Evolutionary conservation across 139 green algal genomes (phyloP).

Genomic region (Tetraselmis striata): DNA sequence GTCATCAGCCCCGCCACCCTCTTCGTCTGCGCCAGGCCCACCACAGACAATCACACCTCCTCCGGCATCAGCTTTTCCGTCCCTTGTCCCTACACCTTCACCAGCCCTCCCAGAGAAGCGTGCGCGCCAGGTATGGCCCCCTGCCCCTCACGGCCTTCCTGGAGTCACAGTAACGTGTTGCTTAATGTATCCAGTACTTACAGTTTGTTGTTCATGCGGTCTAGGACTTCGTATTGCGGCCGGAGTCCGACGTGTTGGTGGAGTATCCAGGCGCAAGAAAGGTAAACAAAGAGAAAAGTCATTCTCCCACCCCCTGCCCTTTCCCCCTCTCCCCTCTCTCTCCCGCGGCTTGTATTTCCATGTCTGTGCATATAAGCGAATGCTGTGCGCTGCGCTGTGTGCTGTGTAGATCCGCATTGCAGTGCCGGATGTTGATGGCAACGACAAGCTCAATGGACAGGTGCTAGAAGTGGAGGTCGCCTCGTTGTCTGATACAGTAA

Average conservation of each 20-base stretch:
- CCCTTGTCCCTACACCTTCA: not conserved
- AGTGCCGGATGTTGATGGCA: slow-evolving; percentile 58
- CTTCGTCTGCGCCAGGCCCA: not conserved
- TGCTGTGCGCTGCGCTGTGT: no score
- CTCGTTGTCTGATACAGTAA: slow-evolving; percentile 34
- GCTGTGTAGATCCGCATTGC: slow-evolving; percentile 22
- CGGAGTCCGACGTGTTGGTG: not conserved
- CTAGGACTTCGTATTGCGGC: not conserved
- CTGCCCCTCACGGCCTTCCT: no score
- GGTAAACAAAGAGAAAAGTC: no score
- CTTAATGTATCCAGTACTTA: no score
- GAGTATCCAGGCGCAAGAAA: not conserved
- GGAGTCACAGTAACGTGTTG: no score
- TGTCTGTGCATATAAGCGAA: no score
- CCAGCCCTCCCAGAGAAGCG: not conserved
- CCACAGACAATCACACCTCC: no score
- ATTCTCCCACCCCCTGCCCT: no score
- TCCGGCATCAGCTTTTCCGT: not conserved
- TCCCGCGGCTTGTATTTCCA: no score
- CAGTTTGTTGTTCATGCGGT: no score
- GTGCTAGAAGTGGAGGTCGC: slow-evolving; percentile 71
- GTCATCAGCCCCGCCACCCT: not conserved
- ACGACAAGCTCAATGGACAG: slow-evolving; percentile 65
- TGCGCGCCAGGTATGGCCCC: not conserved
- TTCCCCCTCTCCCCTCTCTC: no score